These are phyloP conservation scores for Echinosophora koreensis DNA, from an alignment of 306 rosid genomes.

Conservation along the genomic window DNA sequence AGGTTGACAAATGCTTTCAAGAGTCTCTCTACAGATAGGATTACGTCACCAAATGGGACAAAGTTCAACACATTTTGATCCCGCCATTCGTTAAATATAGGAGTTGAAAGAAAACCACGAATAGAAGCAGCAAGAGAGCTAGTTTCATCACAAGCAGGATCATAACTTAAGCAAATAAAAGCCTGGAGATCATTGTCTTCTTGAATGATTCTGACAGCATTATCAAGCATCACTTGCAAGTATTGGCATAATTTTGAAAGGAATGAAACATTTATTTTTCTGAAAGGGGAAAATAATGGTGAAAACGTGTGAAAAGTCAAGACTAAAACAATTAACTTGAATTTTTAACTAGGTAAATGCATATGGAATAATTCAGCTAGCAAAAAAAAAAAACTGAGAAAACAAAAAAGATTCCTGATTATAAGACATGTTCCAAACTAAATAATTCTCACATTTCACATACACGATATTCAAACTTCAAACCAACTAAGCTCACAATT, in stretches of 20 bases:
- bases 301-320: slow-evolving; percentile 33
- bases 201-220: slow-evolving; percentile 62
- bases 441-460: slow-evolving; percentile 27
- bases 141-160: slow-evolving; percentile 57
- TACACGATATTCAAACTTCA: not conserved
- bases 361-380: slow-evolving; percentile 16
- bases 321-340: slow-evolving; percentile 2
- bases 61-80: slow-evolving; percentile 55
- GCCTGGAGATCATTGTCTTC: slow-evolving; percentile 58
- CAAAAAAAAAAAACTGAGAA: not conserved
- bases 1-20: slow-evolving; percentile 67
- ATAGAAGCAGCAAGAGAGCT: slow-evolving; percentile 62
- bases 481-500: slow-evolving; percentile 7
- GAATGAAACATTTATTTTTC: slow-evolving; percentile 68
- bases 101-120: slow-evolving; percentile 69
- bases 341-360: slow-evolving; percentile 4
- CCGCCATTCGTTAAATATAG: slow-evolving; percentile 59
- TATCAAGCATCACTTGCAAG: slow-evolving; percentile 66
- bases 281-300: slow-evolving; percentile 42
- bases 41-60: slow-evolving; percentile 59
- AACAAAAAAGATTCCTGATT: not conserved
- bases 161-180: slow-evolving; percentile 59
- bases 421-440: not conserved
- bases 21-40: slow-evolving; percentile 67
- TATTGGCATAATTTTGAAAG: slow-evolving; percentile 60